Evolutionary conservation across 306 rosid genomes (phyloP).

Genomic region (Canavalia ensiformis): DNA sequence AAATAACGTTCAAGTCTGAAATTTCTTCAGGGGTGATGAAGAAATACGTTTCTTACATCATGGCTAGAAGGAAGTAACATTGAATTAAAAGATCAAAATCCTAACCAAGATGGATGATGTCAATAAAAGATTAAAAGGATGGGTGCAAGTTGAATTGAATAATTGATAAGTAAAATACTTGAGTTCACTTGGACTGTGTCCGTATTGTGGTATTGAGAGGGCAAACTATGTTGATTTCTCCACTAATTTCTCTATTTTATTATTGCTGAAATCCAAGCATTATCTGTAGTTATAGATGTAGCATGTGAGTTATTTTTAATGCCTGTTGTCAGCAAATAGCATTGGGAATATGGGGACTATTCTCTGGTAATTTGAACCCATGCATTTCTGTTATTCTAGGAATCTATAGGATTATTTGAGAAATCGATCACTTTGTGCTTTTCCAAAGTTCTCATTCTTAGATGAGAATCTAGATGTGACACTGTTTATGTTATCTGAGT

Average conservation of each 20-base stretch:
- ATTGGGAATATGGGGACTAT: not conserved
- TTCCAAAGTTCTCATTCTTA: not conserved
- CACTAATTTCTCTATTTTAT: conserved; percentile 32
- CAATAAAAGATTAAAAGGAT: not conserved
- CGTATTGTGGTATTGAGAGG: conserved; percentile 19
- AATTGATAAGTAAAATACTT: not conserved
- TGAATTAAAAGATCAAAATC: not conserved
- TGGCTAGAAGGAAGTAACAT: not conserved
- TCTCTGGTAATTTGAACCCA: conserved; percentile 15
- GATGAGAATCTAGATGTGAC: not conserved
- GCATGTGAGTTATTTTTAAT: not conserved
- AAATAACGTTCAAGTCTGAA: conserved; percentile 32
- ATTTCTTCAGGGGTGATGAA: not conserved
- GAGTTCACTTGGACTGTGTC: conserved; percentile 8
- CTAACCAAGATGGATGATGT: not conserved
- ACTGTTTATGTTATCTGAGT: conserved; percentile 10
- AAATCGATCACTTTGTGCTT: not conserved
- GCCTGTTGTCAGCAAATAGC: conserved; percentile 1
- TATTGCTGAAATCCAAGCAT: conserved; percentile 3
- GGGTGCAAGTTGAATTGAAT: not conserved
- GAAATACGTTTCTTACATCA: conserved; percentile 6
- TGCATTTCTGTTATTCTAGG: conserved; percentile 20
- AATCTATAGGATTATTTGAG: conserved; percentile 34
- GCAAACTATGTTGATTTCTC: conserved; percentile 11
- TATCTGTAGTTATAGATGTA: conserved; percentile 10